Conservation (phyloP, 805 yeast genomes). For the Ogataea ganodermae region DNA sequence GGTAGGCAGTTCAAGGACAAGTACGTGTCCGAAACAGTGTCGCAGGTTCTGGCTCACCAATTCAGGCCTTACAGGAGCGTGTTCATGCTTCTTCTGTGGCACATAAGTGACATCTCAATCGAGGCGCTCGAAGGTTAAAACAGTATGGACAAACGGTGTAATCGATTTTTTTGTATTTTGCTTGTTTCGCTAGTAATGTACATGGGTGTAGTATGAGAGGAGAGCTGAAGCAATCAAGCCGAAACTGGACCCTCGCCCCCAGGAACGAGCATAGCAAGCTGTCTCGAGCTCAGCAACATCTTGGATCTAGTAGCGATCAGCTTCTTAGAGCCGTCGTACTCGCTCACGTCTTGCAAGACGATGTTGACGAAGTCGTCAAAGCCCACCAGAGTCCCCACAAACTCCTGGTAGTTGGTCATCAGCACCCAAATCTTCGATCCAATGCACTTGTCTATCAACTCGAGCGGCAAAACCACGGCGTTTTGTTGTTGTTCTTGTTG, state of each 20-base stretch:
- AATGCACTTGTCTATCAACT: constrained; percentile 82
- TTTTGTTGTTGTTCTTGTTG: constrained; percentile 1
- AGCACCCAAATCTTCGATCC: constrained; percentile 79
- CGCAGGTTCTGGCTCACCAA: constrained; percentile 53
- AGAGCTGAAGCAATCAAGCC: neutral
- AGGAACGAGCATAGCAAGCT: constrained; percentile 65
- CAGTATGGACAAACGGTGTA: neutral
- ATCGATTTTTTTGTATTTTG: neutral
- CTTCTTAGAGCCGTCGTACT: constrained; percentile 45
- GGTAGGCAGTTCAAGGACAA: constrained; percentile 12
- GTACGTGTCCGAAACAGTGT: constrained; percentile 55
- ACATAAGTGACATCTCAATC: constrained; percentile 59
- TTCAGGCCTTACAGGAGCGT: constrained; percentile 69
- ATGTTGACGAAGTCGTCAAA: constrained; percentile 95
- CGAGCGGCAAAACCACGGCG: constrained; percentile 61
- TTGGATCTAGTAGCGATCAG: constrained; percentile 52
- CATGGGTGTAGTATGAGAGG: constrained; percentile 1
- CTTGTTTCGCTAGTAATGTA: constrained; percentile 3
- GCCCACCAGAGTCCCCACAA: constrained; percentile 85
- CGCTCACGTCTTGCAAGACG: constrained; percentile 81
- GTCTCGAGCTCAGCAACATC: constrained; percentile 72
- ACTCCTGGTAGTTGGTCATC: constrained; percentile 66
- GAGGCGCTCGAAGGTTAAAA: constrained; percentile 40
- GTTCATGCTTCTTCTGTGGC: constrained; percentile 75
- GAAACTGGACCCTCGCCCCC: constrained; percentile 44